Evolutionary conservation across 2,329 filamentous ascomycete genomes (phyloP), one percentile per base, ranked within the genome.

Genomic region (Ceratocystis papillata): DNA sequence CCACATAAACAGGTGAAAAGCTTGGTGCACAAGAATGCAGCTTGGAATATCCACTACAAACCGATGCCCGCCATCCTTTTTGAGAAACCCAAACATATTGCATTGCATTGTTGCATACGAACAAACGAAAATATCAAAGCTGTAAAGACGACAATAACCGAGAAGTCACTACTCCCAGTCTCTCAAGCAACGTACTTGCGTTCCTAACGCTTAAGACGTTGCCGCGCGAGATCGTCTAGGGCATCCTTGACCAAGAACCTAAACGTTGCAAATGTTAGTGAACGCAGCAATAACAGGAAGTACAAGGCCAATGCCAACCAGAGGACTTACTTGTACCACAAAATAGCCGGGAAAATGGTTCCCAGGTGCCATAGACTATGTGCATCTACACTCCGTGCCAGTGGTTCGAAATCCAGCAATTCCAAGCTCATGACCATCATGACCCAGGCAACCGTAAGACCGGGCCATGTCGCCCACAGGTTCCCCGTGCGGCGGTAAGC

Each of bases 331-430:
- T 88, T 91, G 76, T 99, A 99, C 89, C 89, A 96, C 79, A 96
- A 82, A 62, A 94, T 79, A 0, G 90, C 90, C 8, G 94, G 94
- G 41, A 83, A 82, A 63, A 99, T 93, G 0, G 94, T 99, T 66
- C 92, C 90, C 69, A 96, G 74, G 81, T 99, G 94, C 94, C 94
- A 99, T 69, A 99, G 76, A 72, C 89, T 92, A 77, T 99, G 94
- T 3, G 94, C 94, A 79, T 99, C 94, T 63, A 99, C 76, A 75
- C 87, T 85, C 6, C 90, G 89, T 74, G 83, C 80, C 77, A 89
- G 81, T 1, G 94, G 94, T 65, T 94, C 84, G 72, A 99, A 99
- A 75, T 99, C 94, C 69, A 97, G 83, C 71, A 99, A 75, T 78
- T 99, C 94, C 75, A 99, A 79, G 75, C 93, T 93, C 94, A 99